A percentile compares a stretch with the other conserved stretches of the same genome.
Conservation (phyloP, 2,329 filamentous ascomycete genomes). For the Chrysoporthe puriensis region DNA sequence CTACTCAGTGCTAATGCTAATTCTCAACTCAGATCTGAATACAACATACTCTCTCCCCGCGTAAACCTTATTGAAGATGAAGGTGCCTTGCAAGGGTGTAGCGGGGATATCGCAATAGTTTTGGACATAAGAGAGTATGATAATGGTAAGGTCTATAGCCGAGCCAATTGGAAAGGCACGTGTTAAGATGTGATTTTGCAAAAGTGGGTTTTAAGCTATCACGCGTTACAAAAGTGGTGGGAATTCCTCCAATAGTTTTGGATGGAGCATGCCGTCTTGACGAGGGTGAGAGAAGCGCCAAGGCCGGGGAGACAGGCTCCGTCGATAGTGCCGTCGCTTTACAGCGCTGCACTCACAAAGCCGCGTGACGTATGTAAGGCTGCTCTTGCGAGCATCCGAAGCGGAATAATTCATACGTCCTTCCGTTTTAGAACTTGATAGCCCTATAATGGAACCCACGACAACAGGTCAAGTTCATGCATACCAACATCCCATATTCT, state of each 20-base stretch:
- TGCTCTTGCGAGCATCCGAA: conserved; percentile 14
- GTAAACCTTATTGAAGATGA: neutral
- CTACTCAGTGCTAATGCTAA: neutral
- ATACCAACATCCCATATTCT: too few relatives aligned
- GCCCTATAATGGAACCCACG: too few relatives aligned
- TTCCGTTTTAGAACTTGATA: conserved; percentile 2
- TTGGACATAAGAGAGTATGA: conserved; percentile 2
- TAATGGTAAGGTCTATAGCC: conserved; percentile 8
- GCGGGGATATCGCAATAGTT: conserved; percentile 4
- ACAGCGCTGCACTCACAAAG: neutral
- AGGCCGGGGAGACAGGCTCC: neutral
- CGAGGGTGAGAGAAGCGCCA: conserved; percentile 1
- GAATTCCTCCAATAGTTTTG: conserved; percentile 25
- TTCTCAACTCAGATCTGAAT: neutral
- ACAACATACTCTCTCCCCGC: neutral
- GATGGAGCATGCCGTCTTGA: conserved; percentile 5
- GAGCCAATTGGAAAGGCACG: conserved; percentile 1
- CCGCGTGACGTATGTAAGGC: conserved; percentile 16
- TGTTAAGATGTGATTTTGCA: neutral
- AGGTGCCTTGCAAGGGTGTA: neutral
- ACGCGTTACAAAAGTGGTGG: conserved; percentile 1
- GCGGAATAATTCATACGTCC: conserved; percentile 8
- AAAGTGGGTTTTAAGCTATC: conserved; percentile 9
- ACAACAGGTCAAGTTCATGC: too few relatives aligned
- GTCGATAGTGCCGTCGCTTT: conserved; percentile 13